A percentile compares a stretch with the other conserved stretches of the same genome.
Conservation (phyloP, 495 filamentous ascomycete genomes). For the Opeltia flavorubescens region DNA sequence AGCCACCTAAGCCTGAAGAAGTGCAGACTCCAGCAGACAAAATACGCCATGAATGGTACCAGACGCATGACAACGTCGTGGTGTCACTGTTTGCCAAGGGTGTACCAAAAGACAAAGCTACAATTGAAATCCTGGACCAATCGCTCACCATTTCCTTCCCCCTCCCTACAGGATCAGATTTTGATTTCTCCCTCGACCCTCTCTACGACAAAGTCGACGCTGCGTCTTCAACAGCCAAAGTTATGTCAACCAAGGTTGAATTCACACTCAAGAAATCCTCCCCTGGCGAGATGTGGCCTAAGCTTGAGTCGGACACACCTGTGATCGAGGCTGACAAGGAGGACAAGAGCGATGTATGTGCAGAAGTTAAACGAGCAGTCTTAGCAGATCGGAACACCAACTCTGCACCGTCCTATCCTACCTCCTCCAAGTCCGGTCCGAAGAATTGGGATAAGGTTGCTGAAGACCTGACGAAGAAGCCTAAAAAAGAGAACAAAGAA, state of each 20-base stretch:
- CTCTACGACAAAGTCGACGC: constrained; percentile 55
- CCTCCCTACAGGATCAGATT: constrained; percentile 38
- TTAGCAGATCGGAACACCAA: constrained; percentile 11
- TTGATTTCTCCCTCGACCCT: constrained; percentile 54
- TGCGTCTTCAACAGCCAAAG: constrained; percentile 39
- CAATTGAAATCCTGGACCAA: constrained; percentile 40
- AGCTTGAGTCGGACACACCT: constrained; percentile 39
- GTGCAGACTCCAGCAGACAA: constrained; percentile 42
- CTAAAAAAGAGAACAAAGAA: constrained; percentile 19
- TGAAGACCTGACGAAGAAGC: constrained; percentile 36
- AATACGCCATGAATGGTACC: constrained; percentile 72
- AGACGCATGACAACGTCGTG: constrained; percentile 48
- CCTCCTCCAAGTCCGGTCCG: constrained; percentile 67
- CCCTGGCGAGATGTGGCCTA: constrained; percentile 60
- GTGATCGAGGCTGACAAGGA: constrained; percentile 17
- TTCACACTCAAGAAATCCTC: constrained; percentile 54
- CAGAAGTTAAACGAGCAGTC: constrained; percentile 9
- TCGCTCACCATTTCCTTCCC: constrained; percentile 56
- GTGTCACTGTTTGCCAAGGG: constrained; percentile 62
- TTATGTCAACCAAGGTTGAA: constrained; percentile 76
- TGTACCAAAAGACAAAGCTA: constrained; percentile 46
- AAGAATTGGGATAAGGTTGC: constrained; percentile 89
- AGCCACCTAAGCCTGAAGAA: constrained; percentile 9
- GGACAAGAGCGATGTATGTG: constrained; percentile 8
- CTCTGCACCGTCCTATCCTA: constrained; percentile 59